Base-by-base conservation (phyloP, 2,329 filamentous ascomycete species). In the Geoglossum cookeanum region DNA sequence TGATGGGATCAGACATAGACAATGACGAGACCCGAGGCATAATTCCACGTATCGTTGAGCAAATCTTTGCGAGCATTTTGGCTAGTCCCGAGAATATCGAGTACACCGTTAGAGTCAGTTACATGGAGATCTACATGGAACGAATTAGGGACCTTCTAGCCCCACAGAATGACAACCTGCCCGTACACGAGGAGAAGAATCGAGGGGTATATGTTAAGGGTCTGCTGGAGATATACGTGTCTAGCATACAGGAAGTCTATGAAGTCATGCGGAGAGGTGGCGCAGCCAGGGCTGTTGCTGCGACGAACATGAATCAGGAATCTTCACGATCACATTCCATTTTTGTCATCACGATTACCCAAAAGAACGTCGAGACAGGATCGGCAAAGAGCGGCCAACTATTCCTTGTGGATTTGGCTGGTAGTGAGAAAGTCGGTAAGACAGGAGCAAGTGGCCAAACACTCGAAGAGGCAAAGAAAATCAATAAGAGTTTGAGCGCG, bases 51-150 rank as follows among this genome's bases (percentile, higher is more conserved):
- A 97, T 97, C 64, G 85, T 96, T 63, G 88, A 97, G 72, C 91
- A 97, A 73, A 96, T 97, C 68, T 97, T 97, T 69, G 84, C 86
- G 64, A 94, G 87, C 72, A 97, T 97, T 69, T 78, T 96, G 72
- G 82, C 86, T 27, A 95, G 89, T 64, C 87, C 91, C 48, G 83
- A 83, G 65, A 94, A 87, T 63, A 96, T 97, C 69, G 92, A 97
- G 72, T 97, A 97, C 71, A 97, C 90, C n/a, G 91, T 98, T 56
- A 83, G 90, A 58, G 91, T 97, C 67, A 95, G 89, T 71, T 97
- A 97, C 72, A 96, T 98, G 90, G 92, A 98, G 72, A 97, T 98
- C 62, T 98, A 98, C 75, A 98, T 97, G 92, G 92, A 98, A 74
- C 83, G 86, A 64, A 97, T 98, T 69, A 82, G 91, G 65, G 92